A percentile compares a stretch with the other conserved stretches of the same genome.
These are phyloP conservation scores for Gaertneriomyces sp. DNA, from an alignment of 192 early-diverging fungal species.

Conservation along the genomic window DNA sequence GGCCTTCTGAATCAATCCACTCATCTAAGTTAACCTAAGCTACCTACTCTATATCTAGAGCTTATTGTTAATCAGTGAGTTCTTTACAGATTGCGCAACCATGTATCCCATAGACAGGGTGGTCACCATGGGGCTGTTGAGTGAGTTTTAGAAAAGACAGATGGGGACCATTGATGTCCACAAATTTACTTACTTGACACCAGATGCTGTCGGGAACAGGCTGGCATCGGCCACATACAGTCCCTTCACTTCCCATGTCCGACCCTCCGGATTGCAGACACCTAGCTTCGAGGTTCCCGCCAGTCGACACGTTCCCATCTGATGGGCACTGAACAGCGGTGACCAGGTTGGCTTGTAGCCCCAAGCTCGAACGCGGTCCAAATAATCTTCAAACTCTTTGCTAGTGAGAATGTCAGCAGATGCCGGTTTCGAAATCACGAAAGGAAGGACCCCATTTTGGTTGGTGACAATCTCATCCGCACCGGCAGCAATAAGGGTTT, in stretches of 20 bases:
- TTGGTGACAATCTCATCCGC: conserved; percentile 54
- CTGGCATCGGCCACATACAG: conserved; percentile 72
- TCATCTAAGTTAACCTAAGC: not conserved
- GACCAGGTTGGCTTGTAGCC: conserved; percentile 28
- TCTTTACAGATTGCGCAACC: conserved; percentile 25
- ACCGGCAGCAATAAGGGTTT: conserved; percentile 62
- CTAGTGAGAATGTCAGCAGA: conserved; percentile 8
- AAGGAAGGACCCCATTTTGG: conserved; percentile 43
- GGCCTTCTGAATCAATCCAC: too few species aligned
- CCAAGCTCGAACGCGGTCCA: conserved; percentile 28
- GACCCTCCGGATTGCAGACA: conserved; percentile 64
- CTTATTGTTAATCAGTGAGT: not conserved
- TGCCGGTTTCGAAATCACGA: conserved; percentile 5
- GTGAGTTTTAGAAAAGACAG: not conserved
- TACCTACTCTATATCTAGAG: not conserved
- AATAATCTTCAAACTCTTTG: conserved; percentile 30
- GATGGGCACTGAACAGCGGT: conserved; percentile 57
- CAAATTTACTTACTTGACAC: conserved; percentile 55
- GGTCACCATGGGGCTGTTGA: conserved; percentile 30
- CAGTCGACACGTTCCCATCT: conserved; percentile 64
- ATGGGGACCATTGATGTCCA: not conserved
- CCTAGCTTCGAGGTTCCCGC: conserved; percentile 48
- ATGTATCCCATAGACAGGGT: conserved; percentile 13
- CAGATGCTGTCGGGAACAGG: conserved; percentile 67
- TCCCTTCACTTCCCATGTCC: conserved; percentile 69